Evolutionary conservation across 2,329 filamentous ascomycete species (phyloP).

Genomic region (Trichoderma hamatum): DNA sequence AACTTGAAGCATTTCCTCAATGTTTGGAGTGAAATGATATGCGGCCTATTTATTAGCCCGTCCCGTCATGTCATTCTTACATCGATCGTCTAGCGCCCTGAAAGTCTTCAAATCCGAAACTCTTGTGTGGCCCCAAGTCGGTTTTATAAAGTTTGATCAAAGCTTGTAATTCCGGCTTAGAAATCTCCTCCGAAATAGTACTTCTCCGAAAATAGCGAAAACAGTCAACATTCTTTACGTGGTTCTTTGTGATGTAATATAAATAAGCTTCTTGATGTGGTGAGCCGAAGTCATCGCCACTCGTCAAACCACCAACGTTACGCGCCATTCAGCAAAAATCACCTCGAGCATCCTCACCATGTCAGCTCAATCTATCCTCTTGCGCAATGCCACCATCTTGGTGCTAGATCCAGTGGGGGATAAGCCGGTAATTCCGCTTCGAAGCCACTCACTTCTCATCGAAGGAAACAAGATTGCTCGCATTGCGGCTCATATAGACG

Average conservation of each 20-base stretch:
- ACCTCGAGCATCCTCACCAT: not conserved
- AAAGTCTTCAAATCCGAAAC: not conserved
- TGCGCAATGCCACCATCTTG: conserved; percentile 20
- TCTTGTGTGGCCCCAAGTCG: not conserved
- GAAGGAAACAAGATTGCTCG: conserved; percentile 15
- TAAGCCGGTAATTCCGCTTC: not conserved
- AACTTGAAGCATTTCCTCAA: not conserved
- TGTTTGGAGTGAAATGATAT: not conserved
- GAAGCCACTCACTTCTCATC: not conserved
- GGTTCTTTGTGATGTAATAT: not conserved
- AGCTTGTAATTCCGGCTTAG: conserved; percentile 14
- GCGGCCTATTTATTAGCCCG: not conserved
- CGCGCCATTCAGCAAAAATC: not conserved
- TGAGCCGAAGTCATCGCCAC: no score
- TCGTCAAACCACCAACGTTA: not conserved
- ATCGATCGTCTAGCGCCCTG: not conserved
- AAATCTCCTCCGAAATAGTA: not conserved
- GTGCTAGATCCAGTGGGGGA: not conserved
- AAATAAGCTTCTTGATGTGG: not conserved
- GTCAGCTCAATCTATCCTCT: conserved; percentile 6
- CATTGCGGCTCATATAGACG: conserved; percentile 5
- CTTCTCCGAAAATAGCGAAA: not conserved
- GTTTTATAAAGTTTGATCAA: not conserved
- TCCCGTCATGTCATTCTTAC: not conserved
- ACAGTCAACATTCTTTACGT: not conserved